Percentiles rank a stretch among this genome's conserved stretches.
These are phyloP conservation scores for Dichomitus squalens DNA, from an alignment of 1,284 basidiomycete species.

Conservation along the genomic window DNA sequence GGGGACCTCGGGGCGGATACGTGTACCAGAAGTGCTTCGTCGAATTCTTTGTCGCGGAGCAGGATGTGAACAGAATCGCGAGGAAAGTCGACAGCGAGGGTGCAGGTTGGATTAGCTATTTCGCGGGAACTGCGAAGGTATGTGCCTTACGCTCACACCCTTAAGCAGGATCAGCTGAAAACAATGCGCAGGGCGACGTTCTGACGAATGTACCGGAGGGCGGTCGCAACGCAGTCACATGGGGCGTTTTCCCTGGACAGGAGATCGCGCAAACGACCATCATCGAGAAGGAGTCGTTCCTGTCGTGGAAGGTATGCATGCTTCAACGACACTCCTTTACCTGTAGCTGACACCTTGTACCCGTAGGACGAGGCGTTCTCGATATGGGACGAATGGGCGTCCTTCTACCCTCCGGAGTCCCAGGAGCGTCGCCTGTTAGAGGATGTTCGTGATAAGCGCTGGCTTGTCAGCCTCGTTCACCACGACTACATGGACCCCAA, in stretches of 20 bases:
- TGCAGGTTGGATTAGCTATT: slow-evolving; percentile 77
- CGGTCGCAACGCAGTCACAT: slow-evolving; percentile 94
- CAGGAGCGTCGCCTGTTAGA: slow-evolving; percentile 77
- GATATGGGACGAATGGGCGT: slow-evolving; percentile 95
- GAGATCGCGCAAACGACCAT: slow-evolving; percentile 98
- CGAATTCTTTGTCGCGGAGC: slow-evolving; percentile 85
- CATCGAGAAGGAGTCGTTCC: slow-evolving; percentile 91
- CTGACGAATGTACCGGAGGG: slow-evolving; percentile 80
- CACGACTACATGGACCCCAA: slow-evolving; percentile 88
- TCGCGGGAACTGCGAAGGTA: slow-evolving; percentile 83
- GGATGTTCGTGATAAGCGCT: slow-evolving; percentile 70
- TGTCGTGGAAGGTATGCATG: slow-evolving; percentile 83
- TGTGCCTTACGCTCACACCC: slow-evolving; percentile 24
- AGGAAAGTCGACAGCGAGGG: slow-evolving; percentile 56
- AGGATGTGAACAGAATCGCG: slow-evolving; percentile 70
- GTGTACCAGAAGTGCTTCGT: slow-evolving; percentile 98
- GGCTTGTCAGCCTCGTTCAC: slow-evolving; percentile 94
- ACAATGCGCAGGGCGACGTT: slow-evolving; percentile 77
- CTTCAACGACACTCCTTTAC: background rate
- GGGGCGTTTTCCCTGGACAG: slow-evolving; percentile 97
- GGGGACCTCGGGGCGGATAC: slow-evolving; percentile 91
- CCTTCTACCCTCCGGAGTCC: slow-evolving; percentile 81
- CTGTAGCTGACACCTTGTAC: background rate
- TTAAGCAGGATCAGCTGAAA: slow-evolving; percentile 38
- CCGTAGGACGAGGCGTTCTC: slow-evolving; percentile 92